These are phyloP conservation scores for Ramaria rubella DNA, from an alignment of 768 basidiomycete genomes.

Conservation along the genomic window DNA sequence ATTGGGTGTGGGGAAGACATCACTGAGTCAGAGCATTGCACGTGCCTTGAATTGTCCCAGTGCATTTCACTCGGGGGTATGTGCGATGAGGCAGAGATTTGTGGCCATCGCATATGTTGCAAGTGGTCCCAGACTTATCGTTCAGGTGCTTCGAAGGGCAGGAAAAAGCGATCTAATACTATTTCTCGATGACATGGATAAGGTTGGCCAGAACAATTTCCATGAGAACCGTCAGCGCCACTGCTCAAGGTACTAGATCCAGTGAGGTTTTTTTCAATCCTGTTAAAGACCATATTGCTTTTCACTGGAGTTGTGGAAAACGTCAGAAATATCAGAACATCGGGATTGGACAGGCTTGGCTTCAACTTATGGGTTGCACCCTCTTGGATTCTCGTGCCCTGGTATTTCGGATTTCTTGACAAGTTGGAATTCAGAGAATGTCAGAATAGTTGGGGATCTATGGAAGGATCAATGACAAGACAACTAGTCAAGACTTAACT, in stretches of 20 bases:
- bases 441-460: too few relatives aligned
- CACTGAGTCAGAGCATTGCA: slow-evolving; percentile 83
- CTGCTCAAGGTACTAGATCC: slow-evolving; percentile 90
- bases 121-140: slow-evolving; percentile 76
- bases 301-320: too few relatives aligned
- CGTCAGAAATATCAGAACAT: too few relatives aligned
- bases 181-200: slow-evolving; percentile 89
- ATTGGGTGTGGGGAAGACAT: slow-evolving; percentile 88
- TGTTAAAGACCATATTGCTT: too few relatives aligned
- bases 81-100: slow-evolving; percentile 83
- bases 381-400: too few relatives aligned
- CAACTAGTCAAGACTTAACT: too few relatives aligned
- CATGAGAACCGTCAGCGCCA: slow-evolving; percentile 92
- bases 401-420: too few relatives aligned
- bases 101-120: slow-evolving; percentile 83
- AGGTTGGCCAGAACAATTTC: slow-evolving; percentile 66
- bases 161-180: slow-evolving; percentile 76
- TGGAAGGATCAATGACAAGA: too few relatives aligned
- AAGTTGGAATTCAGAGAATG: too few relatives aligned
- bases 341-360: too few relatives aligned
- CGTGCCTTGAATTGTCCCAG: slow-evolving; percentile 80
- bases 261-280: slow-evolving; percentile 68
- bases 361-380: too few relatives aligned
- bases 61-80: slow-evolving; percentile 90
- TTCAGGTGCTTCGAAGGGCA: slow-evolving; percentile 81